Conservation (phyloP, 2,329 filamentous ascomycete species). For the Colletotrichum liaoningense region DNA sequence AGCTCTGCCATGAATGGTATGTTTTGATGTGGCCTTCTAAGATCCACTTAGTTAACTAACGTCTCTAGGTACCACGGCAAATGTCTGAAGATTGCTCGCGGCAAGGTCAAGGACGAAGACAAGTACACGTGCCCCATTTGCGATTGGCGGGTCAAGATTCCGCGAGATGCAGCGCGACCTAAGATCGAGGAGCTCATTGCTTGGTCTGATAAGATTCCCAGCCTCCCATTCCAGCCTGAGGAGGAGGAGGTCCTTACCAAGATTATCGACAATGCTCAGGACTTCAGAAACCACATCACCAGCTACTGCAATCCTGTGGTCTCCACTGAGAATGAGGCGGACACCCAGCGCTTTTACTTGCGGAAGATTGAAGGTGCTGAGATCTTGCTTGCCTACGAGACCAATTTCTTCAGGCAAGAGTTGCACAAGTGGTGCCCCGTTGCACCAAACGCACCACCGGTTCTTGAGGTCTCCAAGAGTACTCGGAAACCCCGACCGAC, state of each 20-base stretch:
- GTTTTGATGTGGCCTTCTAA: constrained; percentile 41
- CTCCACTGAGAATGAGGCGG: constrained; percentile 85
- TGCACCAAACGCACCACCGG: constrained; percentile 85
- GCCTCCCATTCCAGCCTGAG: constrained; percentile 92
- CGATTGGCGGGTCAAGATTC: constrained; percentile 96
- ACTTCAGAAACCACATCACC: constrained; percentile 85
- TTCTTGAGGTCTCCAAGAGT: constrained; percentile 87
- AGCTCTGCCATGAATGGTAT: constrained; percentile 97
- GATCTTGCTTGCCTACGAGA: constrained; percentile 89
- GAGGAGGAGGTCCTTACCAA: constrained; percentile 88
- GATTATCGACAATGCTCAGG: constrained; percentile 86
- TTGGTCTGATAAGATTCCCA: constrained; percentile 85
- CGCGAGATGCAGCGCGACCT: constrained; percentile 92
- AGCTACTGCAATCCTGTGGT: constrained; percentile 84
- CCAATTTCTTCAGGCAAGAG: constrained; percentile 97
- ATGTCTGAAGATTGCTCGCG: constrained; percentile 95
- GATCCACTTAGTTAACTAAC: constrained; percentile 10
- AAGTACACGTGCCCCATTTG: constrained; percentile 99
- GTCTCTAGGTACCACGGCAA: constrained; percentile 89
- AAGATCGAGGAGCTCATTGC: constrained; percentile 90
- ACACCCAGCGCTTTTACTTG: constrained; percentile 92
- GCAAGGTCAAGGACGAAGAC: constrained; percentile 98
- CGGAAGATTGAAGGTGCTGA: constrained; percentile 98
- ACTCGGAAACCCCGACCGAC: constrained; percentile 96
- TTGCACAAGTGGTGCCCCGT: constrained; percentile 95